These are phyloP conservation scores for Plasmodium gallinaceum DNA, from an alignment of 169 alveolate species.

Conservation along the genomic window DNA sequence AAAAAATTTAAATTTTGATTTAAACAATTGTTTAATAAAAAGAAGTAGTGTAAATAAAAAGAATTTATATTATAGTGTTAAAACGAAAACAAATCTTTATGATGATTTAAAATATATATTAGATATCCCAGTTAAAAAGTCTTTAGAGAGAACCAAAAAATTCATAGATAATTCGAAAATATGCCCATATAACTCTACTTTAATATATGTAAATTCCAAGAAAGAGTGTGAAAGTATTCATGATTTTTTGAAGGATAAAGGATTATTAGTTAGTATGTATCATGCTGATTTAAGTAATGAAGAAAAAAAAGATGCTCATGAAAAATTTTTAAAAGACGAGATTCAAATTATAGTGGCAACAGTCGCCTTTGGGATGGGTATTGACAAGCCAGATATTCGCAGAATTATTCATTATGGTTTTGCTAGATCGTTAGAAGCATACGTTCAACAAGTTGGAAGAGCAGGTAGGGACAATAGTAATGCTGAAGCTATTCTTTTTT, in stretches of 20 bases:
- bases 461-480: conserved; percentile 92
- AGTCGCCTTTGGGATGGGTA: conserved; percentile 99
- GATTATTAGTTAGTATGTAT: conserved; percentile 61
- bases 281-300: conserved; percentile 88
- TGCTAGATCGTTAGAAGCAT: conserved; percentile 97
- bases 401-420: conserved; percentile 97
- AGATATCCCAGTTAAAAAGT: conserved; percentile 39
- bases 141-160: conserved; percentile 22
- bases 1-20: conserved; percentile 64
- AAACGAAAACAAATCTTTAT: conserved; percentile 26
- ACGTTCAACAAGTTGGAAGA: conserved; percentile 98
- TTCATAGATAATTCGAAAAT: conserved; percentile 67
- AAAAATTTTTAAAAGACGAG: conserved; percentile 94
- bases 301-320: conserved; percentile 83
- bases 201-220: conserved; percentile 59
- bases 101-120: conserved; percentile 42
- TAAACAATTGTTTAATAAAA: conserved; percentile 35
- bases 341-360: conserved; percentile 97
- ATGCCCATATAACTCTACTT: conserved; percentile 68
- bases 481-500: conserved; percentile 68
- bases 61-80: conserved; percentile 46
- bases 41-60: conserved; percentile 70
- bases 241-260: conserved; percentile 22
- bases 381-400: conserved; percentile 98
- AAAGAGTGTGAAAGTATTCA: conserved; percentile 62